Evolutionary conservation across 495 filamentous ascomycete species (phyloP).

Genomic region (Penicillium coprophilum): DNA sequence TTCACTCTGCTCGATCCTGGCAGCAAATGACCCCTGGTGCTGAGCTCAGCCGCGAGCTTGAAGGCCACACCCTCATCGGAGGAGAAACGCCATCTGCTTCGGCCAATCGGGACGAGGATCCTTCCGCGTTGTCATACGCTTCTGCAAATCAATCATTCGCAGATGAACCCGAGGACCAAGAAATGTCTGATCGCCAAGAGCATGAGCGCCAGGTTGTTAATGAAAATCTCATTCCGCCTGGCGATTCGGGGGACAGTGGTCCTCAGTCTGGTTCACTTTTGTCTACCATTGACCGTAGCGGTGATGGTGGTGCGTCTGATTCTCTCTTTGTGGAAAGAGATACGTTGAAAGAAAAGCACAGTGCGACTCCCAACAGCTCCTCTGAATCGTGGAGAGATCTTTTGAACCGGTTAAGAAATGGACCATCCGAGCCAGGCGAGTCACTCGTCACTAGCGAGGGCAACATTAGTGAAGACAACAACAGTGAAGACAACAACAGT

Average conservation of each 20-base stretch:
- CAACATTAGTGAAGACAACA: conserved; percentile 1
- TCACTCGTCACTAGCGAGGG: conserved; percentile 6
- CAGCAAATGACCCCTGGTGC: conserved; percentile 16
- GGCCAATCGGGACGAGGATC: conserved; percentile 19
- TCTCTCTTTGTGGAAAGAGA: not conserved
- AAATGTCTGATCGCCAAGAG: conserved; percentile 1
- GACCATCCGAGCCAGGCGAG: conserved; percentile 19
- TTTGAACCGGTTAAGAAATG: conserved; percentile 10
- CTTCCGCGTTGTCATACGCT: conserved; percentile 19
- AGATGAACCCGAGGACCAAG: not conserved
- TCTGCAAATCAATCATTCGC: conserved; percentile 25
- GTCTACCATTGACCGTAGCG: conserved; percentile 8
- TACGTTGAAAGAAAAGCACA: not conserved
- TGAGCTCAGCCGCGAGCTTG: conserved; percentile 18
- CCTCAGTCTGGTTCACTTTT: conserved; percentile 21
- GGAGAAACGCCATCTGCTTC: conserved; percentile 21
- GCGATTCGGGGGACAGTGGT: conserved; percentile 1
- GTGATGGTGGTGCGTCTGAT: not conserved
- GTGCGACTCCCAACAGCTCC: not conserved
- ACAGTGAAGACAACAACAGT: conserved; percentile 7
- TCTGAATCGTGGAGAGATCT: conserved; percentile 10
- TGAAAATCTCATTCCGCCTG: conserved; percentile 9
- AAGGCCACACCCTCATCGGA: conserved; percentile 28
- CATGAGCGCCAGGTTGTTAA: conserved; percentile 26
- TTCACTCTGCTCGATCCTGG: conserved; percentile 29